phyloP scores from a whole-genome alignment of 108 stramenopile genomes.

The Licmophora abbreviata region DNA sequence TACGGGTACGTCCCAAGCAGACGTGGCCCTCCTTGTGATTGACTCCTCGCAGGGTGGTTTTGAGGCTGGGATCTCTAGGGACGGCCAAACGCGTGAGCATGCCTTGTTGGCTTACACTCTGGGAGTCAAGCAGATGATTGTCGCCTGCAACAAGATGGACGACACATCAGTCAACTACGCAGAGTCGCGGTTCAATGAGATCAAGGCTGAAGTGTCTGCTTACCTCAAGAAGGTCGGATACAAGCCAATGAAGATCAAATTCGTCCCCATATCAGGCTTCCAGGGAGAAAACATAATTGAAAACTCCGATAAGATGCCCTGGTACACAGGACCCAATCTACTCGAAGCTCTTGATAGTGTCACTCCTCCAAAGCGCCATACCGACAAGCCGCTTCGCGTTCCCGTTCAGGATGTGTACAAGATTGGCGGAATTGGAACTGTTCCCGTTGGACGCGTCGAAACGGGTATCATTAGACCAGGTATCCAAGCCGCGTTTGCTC shows the following conservation, averaged over 20 bases:
- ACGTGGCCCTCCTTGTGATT: slow-evolving; percentile 84
- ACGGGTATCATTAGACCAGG: slow-evolving; percentile 90
- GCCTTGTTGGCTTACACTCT: slow-evolving; percentile 90
- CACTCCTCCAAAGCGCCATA: slow-evolving; percentile 79
- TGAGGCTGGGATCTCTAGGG: slow-evolving; percentile 85
- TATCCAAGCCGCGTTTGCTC: slow-evolving; percentile 80
- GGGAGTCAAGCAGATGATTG: slow-evolving; percentile 97
- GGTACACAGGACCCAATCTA: slow-evolving; percentile 92
- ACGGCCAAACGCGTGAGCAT: slow-evolving; percentile 92
- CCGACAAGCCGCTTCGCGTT: slow-evolving; percentile 92
- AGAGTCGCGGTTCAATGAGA: slow-evolving; percentile 83
- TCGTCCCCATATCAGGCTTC: slow-evolving; percentile 96
- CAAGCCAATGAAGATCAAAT: slow-evolving; percentile 82
- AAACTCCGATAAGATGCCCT: slow-evolving; percentile 81
- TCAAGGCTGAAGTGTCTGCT: slow-evolving; percentile 63
- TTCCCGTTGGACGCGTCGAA: slow-evolving; percentile 93
- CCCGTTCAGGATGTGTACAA: slow-evolving; percentile 96
- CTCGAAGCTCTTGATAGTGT: slow-evolving; percentile 89
- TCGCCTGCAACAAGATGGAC: slow-evolving; percentile 96
- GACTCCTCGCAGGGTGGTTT: slow-evolving; percentile 81
- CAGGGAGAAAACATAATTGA: slow-evolving; percentile 92
- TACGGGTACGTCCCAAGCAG: slow-evolving; percentile 92
- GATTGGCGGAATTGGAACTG: slow-evolving; percentile 91
- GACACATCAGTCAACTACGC: slow-evolving; percentile 79
- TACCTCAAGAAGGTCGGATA: slow-evolving; percentile 66